A percentile compares a stretch with the other conserved stretches of the same genome.
These are phyloP conservation scores for Citrullus amarus DNA, from an alignment of 306 rosid species.

Conservation along the genomic window DNA sequence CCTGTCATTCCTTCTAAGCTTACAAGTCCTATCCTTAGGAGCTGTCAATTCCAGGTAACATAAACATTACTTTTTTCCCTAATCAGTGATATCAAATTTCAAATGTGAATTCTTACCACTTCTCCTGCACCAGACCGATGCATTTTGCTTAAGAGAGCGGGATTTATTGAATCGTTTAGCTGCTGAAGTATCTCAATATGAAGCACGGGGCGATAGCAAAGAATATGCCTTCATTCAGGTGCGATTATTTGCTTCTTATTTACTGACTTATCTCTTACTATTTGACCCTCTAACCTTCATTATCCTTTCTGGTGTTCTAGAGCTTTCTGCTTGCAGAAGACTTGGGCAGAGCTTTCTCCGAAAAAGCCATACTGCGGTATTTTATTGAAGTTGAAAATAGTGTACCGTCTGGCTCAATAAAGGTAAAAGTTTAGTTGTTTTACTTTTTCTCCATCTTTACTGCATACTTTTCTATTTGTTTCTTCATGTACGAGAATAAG, in stretches of 20 bases:
- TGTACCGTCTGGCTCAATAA: constrained; percentile 40
- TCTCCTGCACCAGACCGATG: constrained; percentile 42
- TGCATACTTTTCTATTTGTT: background rate
- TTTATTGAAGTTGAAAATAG: constrained; percentile 51
- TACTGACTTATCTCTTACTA: background rate
- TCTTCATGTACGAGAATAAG: background rate
- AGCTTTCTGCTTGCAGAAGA: constrained; percentile 81
- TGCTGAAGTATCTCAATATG: constrained; percentile 51
- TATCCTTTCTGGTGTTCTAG: constrained; percentile 26
- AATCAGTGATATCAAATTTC: background rate
- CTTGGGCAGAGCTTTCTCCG: constrained; percentile 85
- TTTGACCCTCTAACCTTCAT: constrained; percentile 7
- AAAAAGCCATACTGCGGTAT: constrained; percentile 43
- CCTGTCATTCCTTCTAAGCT: constrained; percentile 61
- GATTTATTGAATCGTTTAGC: constrained; percentile 64
- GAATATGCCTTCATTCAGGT: constrained; percentile 63
- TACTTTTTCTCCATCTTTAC: background rate
- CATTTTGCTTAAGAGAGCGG: constrained; percentile 72
- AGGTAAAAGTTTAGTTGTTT: constrained; percentile 34
- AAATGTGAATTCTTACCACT: constrained; percentile 16
- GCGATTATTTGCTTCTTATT: constrained; percentile 14
- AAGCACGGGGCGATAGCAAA: constrained; percentile 59
- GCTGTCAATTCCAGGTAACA: constrained; percentile 71
- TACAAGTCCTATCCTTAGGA: constrained; percentile 40
- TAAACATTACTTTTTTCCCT: constrained; percentile 8